Evolutionary conservation across 169 alveolate species (phyloP), one percentile per base, ranked within the genome.

Genomic region (Eimeria falciformis): DNA sequence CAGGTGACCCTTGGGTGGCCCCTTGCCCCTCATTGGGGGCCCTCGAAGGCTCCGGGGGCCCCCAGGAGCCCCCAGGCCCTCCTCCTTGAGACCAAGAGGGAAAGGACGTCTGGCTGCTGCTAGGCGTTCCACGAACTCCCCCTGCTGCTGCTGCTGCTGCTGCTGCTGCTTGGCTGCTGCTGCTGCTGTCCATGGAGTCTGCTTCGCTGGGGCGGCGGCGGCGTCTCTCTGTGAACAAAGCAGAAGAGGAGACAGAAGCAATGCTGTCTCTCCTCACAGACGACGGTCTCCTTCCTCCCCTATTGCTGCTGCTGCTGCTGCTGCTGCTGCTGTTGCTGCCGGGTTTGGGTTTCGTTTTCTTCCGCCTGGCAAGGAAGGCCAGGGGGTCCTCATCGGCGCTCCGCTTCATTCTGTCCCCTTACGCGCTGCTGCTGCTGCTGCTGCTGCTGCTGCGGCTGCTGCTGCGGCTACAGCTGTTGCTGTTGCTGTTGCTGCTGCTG

Each of bases 281-380:
- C 23, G 45, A 71, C 3, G 82, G 6, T 21, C 5, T 56, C 56
- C 82, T 29, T 71, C 46, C 55, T 71, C 46, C 56, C 9, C 82
- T 71, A 29, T 56, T 71, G 82, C 56, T 71, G 82, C 82, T 71
- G 82, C 82, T 71, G 82, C 82, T 71, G 82, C 56, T 29, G n/a
- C 50, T 45, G 66, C 58, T 23, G 55, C 71, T 37, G 45, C 71
- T 56, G 45, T 33, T 27, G 55, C 55, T 11, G 62, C 5, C 2
- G 12, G 68, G 78, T 23, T 23, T 53, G 1, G 29, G 71, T 3
- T 66, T 33, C 46, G 29, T 37, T 25, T 85, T 85, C 69, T 68
- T 85, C 40, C 84, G 43, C 33, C 84, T 33, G 55, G 92, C 92
- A 55, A 85, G 83, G 73, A 85, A 85, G 62, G 92, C 92, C 56